Percentiles rank a stretch among this genome's conserved stretches.
phyloP scores from a whole-genome alignment of 2,329 filamentous ascomycete species.

The Cladosporium velox region DNA sequence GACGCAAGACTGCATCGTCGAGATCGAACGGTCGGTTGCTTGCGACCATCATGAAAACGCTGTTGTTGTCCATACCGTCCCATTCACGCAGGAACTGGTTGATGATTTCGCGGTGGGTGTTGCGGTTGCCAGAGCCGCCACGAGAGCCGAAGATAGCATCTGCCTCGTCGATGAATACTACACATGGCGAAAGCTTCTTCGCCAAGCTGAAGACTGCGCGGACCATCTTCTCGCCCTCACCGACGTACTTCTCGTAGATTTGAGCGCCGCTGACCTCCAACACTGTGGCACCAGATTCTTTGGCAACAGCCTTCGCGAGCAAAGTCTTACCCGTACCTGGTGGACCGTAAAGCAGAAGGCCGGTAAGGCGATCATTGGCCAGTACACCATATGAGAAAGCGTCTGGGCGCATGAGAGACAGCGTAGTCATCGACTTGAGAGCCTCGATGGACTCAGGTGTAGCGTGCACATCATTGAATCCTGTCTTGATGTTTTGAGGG shows the following conservation, averaged over 20 bases:
- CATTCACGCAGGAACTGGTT: constrained; percentile 97
- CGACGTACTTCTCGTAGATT: constrained; percentile 95
- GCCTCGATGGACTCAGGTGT: constrained; percentile 81
- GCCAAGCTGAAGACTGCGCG: constrained; percentile 88
- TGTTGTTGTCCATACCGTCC: constrained; percentile 80
- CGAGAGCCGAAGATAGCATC: constrained; percentile 87
- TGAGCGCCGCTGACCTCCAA: constrained; percentile 87
- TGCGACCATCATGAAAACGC: constrained; percentile 96
- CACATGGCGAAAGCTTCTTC: constrained; percentile 84
- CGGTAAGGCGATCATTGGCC: constrained; percentile 85
- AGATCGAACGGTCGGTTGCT: constrained; percentile 95
- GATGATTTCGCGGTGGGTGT: constrained; percentile 81
- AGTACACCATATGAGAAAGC: constrained; percentile 96
- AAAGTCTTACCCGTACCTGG: constrained; percentile 89
- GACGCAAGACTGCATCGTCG: constrained; percentile 81
- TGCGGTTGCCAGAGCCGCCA: constrained; percentile 63
- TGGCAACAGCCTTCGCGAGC: constrained; percentile 65
- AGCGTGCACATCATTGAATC: constrained; percentile 84
- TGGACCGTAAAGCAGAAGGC: constrained; percentile 93
- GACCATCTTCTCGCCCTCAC: constrained; percentile 95
- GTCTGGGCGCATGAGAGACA: constrained; percentile 84
- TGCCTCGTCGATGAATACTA: constrained; percentile 96
- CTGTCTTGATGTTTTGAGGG: constrained; percentile 77
- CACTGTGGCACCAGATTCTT: constrained; percentile 66
- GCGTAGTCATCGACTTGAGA: constrained; percentile 81